Conservation (phyloP, 163 green algal genomes). For the Picocystis sp. region DNA sequence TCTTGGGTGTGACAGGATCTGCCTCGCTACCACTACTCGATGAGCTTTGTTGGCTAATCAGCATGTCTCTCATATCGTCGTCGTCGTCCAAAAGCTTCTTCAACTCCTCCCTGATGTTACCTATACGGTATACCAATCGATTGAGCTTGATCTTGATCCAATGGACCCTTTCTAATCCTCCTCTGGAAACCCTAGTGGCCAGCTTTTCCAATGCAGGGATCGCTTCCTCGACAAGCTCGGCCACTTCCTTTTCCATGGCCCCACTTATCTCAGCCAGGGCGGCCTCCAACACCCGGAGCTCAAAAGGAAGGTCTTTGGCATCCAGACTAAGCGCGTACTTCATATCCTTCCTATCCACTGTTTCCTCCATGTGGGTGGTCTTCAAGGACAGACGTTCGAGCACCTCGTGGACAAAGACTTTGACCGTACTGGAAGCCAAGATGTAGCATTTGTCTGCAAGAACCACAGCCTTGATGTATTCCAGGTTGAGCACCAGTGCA, state of each 20-base stretch:
- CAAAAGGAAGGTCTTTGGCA: slow-evolving; percentile 23
- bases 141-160: slow-evolving; percentile 74
- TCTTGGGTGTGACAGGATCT: neutral
- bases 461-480: slow-evolving; percentile 54
- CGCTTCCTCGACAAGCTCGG: slow-evolving; percentile 50
- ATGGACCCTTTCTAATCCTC: slow-evolving; percentile 67
- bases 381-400: slow-evolving; percentile 11
- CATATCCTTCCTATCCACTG: neutral
- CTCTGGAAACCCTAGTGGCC: slow-evolving; percentile 41
- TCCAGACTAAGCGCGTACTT: neutral
- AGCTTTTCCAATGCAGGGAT: slow-evolving; percentile 63
- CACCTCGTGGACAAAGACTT: slow-evolving; percentile 8
- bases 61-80: slow-evolving; percentile 72
- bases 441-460: neutral
- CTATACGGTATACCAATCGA: slow-evolving; percentile 29
- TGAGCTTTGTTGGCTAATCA: slow-evolving; percentile 13
- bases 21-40: neutral
- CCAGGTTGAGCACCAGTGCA: slow-evolving; percentile 68
- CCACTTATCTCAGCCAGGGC: slow-evolving; percentile 35
- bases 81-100: slow-evolving; percentile 86
- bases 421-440: neutral
- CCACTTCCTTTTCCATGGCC: slow-evolving; percentile 32
- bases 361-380: neutral
- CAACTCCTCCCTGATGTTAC: slow-evolving; percentile 55
- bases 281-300: slow-evolving; percentile 57